Base-by-base conservation (phyloP, 805 yeast species). In the Myxozyma neotropica region DNA sequence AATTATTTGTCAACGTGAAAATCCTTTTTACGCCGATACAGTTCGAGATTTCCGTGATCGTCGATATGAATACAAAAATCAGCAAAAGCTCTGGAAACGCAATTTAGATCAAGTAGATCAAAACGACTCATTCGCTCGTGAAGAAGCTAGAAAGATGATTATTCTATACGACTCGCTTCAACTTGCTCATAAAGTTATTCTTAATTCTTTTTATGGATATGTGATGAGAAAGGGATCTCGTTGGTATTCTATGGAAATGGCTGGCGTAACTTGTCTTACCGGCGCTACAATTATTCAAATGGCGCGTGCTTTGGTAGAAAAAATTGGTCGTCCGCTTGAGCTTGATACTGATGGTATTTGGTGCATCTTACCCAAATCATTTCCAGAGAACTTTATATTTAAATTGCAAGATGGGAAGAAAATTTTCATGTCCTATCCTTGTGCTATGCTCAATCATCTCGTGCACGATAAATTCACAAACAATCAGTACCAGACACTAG, bases 211-310 rank as follows among this genome's bases (percentile, higher is more conserved):
- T 72, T 94, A 94, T 69, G 99, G 99, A 51, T 94, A 94, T 70
- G 99, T 94, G 13, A 94, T 94, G 99, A 83, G 99, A 74, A 94
- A 94, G 70, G 99, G 99, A 40, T 94, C 99, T 0, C 81, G 99
- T 61, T 94, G 99, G 99, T 94, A 92, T 70, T 94, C 99, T 0
- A 91, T 94, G 94, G 99, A 94, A 73, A 94, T 95, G 99, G 99
- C 99, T 0, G 99, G 99, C 64, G 94, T 94, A 19, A 94, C 99
- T 0, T 95, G 99, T 80, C 79, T 92, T 50, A 94, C 99, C 0
- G 99, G 99, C 54, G 97, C 99, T 0, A 90, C 96, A 0, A 94
- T 94, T 68, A 94, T 94, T 77, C 98, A 95, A 74, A 88, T 93
- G 94, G 99, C 99, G 0, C 80, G 98, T 63, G 77, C 87, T 0